These are phyloP conservation scores for Sordariomycetes sp. DNA, from an alignment of 2,329 filamentous ascomycete genomes.

Conservation along the genomic window DNA sequence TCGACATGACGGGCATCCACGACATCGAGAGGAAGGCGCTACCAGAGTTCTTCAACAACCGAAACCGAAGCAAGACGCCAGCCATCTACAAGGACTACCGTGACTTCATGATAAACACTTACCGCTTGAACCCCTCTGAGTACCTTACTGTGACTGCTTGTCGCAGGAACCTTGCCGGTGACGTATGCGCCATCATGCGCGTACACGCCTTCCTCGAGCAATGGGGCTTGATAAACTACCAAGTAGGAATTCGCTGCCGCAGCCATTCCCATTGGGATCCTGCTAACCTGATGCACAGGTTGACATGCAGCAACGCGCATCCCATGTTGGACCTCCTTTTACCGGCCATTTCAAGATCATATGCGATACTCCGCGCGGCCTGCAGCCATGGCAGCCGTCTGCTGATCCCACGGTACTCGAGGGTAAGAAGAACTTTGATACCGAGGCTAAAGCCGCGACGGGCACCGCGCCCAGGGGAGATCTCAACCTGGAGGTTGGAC, in stretches of 20 bases:
- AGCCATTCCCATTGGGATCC: neutral
- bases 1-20: constrained; percentile 92
- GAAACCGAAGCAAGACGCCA: constrained; percentile 95
- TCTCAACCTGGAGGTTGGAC: constrained; percentile 80
- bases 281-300: constrained; percentile 42
- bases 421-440: constrained; percentile 48
- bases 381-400: constrained; percentile 90
- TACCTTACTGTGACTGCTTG: constrained; percentile 97
- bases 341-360: constrained; percentile 96
- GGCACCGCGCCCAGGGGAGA: constrained; percentile 60
- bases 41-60: constrained; percentile 96
- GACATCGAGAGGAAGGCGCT: constrained; percentile 87
- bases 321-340: constrained; percentile 89
- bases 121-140: constrained; percentile 87
- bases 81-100: constrained; percentile 98
- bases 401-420: constrained; percentile 57
- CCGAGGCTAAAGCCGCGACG: constrained; percentile 59
- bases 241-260: constrained; percentile 40
- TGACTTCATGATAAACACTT: constrained; percentile 99
- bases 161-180: constrained; percentile 83
- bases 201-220: constrained; percentile 97
- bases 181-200: constrained; percentile 98
- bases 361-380: constrained; percentile 84
- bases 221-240: constrained; percentile 98
- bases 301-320: constrained; percentile 87